A percentile compares a stretch with the other conserved stretches of the same genome.
phyloP scores from a whole-genome alignment of 75 land plant species.

The Cryptomeria japonica region DNA sequence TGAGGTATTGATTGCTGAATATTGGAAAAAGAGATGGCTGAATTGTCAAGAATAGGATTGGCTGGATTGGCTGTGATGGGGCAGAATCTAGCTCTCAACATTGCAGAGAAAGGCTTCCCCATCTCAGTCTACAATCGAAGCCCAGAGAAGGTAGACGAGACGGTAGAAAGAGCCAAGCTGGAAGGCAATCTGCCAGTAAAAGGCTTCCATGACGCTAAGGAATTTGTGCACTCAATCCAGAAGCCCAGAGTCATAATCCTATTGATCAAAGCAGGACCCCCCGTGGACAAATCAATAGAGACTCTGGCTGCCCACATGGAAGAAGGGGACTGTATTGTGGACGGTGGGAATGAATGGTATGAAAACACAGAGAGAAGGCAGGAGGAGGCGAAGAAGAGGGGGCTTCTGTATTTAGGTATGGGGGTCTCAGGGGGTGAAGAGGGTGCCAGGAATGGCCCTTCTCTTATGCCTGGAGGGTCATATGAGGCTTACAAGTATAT shows the following conservation, averaged over 20 bases:
- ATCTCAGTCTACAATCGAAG: constrained; percentile 79
- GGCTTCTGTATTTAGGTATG: constrained; percentile 61
- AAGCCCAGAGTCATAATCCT: constrained; percentile 72
- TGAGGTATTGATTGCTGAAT: not conserved
- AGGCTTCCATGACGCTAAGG: constrained; percentile 61
- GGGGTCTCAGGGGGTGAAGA: constrained; percentile 72
- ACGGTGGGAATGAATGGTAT: constrained; percentile 83
- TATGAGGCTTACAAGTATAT: constrained; percentile 63
- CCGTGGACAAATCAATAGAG: constrained; percentile 73
- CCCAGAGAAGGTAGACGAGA: constrained; percentile 71
- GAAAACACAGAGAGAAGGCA: constrained; percentile 75
- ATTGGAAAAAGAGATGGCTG: constrained; percentile 8
- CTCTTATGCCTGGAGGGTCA: constrained; percentile 73
- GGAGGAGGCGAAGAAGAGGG: constrained; percentile 36
- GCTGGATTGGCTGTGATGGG: constrained; percentile 84
- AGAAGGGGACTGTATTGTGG: constrained; percentile 69
- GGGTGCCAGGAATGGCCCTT: constrained; percentile 64
- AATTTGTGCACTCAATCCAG: constrained; percentile 68
- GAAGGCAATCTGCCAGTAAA: constrained; percentile 72
- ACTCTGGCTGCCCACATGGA: constrained; percentile 57
- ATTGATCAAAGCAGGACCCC: constrained; percentile 72
- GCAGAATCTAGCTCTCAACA: constrained; percentile 77
- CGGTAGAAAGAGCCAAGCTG: constrained; percentile 64
- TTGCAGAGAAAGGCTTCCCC: constrained; percentile 76
- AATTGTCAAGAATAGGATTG: constrained; percentile 58